Conservation (phyloP, 176 grass and related monocot species). For the Thalia dealbata region DNA sequence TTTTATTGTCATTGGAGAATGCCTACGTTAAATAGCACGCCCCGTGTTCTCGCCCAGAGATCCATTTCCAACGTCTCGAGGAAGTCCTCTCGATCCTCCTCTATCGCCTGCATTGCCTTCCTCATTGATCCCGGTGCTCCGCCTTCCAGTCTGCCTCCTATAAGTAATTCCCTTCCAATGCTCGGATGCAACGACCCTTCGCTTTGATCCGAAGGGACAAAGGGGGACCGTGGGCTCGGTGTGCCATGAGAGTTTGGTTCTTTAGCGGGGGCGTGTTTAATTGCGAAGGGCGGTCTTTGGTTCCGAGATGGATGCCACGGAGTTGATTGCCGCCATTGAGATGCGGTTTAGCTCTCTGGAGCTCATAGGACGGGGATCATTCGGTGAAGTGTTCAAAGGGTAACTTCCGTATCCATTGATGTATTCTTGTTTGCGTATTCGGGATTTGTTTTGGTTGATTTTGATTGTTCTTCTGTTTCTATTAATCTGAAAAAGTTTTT, state of each 20-base stretch:
- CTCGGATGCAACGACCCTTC: neutral
- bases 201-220: neutral
- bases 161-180: too few species aligned
- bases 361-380: constrained; percentile 77
- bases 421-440: neutral
- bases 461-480: neutral
- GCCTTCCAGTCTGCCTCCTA: neutral
- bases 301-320: constrained; percentile 42
- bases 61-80: neutral
- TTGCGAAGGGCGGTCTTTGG: neutral
- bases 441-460: neutral
- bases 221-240: constrained; percentile 5
- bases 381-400: constrained; percentile 96
- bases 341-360: constrained; percentile 65
- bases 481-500: neutral
- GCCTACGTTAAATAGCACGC: neutral
- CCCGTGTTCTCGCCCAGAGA: neutral
- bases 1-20: too few species aligned
- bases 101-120: too few species aligned
- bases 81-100: too few species aligned
- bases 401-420: constrained; percentile 10
- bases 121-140: neutral
- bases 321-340: constrained; percentile 67
- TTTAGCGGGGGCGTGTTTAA: constrained; percentile 11
- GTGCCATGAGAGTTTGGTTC: constrained; percentile 5